Evolutionary conservation across 306 rosid species (phyloP).

Genomic region (Alnus rubra): DNA sequence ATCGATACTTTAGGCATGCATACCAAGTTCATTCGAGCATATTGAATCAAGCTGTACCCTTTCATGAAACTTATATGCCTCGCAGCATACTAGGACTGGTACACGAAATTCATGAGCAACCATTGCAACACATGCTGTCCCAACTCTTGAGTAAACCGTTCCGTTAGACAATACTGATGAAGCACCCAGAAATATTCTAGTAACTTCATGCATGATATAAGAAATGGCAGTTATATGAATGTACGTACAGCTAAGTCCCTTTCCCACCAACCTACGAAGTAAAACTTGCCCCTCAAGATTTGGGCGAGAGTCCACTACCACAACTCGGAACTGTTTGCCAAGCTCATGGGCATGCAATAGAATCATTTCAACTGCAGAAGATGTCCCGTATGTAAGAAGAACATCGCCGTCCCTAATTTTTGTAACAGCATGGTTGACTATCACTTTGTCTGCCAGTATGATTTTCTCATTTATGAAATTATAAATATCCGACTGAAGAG

Average conservation of each 20-base stretch:
- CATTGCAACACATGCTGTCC: conserved; percentile 64
- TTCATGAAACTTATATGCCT: conserved; percentile 66
- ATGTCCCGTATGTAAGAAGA: conserved; percentile 57
- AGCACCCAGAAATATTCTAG: conserved; percentile 56
- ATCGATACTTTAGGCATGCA: conserved; percentile 11
- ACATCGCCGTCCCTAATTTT: conserved; percentile 65
- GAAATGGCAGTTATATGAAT: conserved; percentile 61
- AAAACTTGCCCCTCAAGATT: conserved; percentile 52
- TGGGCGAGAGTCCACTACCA: conserved; percentile 62
- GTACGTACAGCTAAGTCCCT: conserved; percentile 60
- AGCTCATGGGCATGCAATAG: conserved; percentile 55
- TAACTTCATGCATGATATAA: conserved; percentile 62
- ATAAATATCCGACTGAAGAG: conserved; percentile 48
- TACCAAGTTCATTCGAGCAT: conserved; percentile 66
- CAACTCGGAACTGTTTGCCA: conserved; percentile 57
- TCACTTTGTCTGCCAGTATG: conserved; percentile 56
- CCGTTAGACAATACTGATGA: conserved; percentile 56
- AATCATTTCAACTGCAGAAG: conserved; percentile 53
- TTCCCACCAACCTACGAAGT: conserved; percentile 56
- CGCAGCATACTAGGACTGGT: conserved; percentile 62
- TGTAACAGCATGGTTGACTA: conserved; percentile 59
- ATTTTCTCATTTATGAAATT: conserved; percentile 61
- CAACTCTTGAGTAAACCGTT: conserved; percentile 63
- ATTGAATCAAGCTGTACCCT: conserved; percentile 66
- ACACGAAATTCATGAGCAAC: conserved; percentile 59